Base-by-base conservation (phyloP, 2,329 filamentous ascomycete genomes). In the Emmonsiellopsis sp. region DNA sequence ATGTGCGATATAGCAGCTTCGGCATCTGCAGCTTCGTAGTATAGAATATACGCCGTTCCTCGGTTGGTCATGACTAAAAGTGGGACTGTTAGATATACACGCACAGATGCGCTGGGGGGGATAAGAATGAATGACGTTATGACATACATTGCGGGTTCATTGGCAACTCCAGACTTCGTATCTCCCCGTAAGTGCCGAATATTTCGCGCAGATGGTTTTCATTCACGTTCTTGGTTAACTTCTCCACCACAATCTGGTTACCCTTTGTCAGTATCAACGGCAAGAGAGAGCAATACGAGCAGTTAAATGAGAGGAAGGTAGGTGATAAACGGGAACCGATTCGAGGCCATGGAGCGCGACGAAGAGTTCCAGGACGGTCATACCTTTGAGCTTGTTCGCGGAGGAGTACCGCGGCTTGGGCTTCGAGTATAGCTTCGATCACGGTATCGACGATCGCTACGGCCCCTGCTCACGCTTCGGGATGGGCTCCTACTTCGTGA, bases 151-250 rank as follows among this genome's bases (percentile, higher is more conserved):
- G 81, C 66, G 85, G 81, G 66, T 94, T 96, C 71, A 96, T 83
- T 2, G 93, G 93, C 61, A 98, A 81, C 64, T 96, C 89, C 20
- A 98, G 76, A 61, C 93, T 89, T 62, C 85, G 81, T 61, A 98
- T 94, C 16, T 80, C 79, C 50, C 93, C 93, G 67, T 93, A 98
- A 38, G 82, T 79, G 48, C 88, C 86, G 67, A 98, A 98, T 56
- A 98, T 95, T 68, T 98, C 93, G 60, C 83, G 81, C 6, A 98
- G 76, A 64, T 98, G 93, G 15, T 81, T 81, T 67, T 92, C 88
- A 55, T 88, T 94, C 62, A 98, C 86, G 65, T 95, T 97, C 70
- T 94, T 95, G 3, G 92, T 95, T 65, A 98, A 78, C 58, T 94
- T 91, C 71, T 98, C 93, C 46, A 98, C 87, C 15, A 98, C 89